phyloP scores from a whole-genome alignment of 371 early-diverging fungal genomes.

The Catenaria anguillulae region DNA sequence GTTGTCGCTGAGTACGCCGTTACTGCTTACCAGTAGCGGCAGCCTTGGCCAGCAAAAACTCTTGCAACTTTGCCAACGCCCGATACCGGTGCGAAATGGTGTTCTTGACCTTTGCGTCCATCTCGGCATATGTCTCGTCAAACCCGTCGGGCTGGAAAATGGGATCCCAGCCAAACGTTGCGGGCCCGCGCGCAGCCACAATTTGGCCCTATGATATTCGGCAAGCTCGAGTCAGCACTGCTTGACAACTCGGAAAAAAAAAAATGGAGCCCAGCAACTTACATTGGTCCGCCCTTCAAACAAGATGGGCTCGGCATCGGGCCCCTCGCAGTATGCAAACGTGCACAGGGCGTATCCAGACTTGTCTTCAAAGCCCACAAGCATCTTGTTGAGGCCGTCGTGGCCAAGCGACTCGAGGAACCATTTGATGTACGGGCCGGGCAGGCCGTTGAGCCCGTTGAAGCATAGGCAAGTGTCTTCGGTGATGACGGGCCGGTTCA shows the following conservation, averaged over 20 bases:
- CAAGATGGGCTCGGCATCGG: constrained; percentile 68
- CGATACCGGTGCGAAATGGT: constrained; percentile 72
- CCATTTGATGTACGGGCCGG: constrained; percentile 91
- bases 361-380: constrained; percentile 71
- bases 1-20: too few species aligned
- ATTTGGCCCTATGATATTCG: constrained; percentile 49
- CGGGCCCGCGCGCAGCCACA: constrained; percentile 71
- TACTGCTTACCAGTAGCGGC: too few species aligned
- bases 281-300: constrained; percentile 75
- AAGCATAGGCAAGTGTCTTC: constrained; percentile 92
- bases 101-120: constrained; percentile 68
- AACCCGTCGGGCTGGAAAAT: constrained; percentile 78
- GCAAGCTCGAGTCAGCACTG: not conserved
- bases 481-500: constrained; percentile 69
- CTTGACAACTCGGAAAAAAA: not conserved
- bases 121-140: constrained; percentile 71
- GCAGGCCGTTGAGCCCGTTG: constrained; percentile 78
- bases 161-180: constrained; percentile 89
- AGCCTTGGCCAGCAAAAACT: constrained; percentile 20
- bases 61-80: constrained; percentile 58
- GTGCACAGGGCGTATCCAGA: constrained; percentile 79
- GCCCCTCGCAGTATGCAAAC: constrained; percentile 68
- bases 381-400: constrained; percentile 62
- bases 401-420: constrained; percentile 69
- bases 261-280: constrained; percentile 8